phyloP scores from a whole-genome alignment of 345 rosid genomes.

The Noccaea caerulescens region DNA sequence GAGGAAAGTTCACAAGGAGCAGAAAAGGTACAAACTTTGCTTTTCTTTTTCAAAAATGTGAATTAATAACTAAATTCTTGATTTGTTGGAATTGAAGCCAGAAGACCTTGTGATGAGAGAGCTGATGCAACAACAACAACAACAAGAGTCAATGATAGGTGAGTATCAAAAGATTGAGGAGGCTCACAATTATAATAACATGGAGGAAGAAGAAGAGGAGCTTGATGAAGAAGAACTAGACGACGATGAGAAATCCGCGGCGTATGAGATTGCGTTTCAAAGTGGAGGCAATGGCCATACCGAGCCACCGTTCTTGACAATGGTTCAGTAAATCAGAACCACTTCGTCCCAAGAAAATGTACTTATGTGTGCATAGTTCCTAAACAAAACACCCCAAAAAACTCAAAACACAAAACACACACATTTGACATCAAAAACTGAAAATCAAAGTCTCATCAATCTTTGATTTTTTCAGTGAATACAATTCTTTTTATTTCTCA shows the following conservation, averaged over 20 bases:
- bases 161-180: conserved; percentile 55
- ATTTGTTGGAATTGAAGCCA: conserved; percentile 70
- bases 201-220: conserved; percentile 49
- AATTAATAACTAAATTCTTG: conserved; percentile 34
- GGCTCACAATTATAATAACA: conserved; percentile 45
- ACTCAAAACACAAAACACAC: conserved; percentile 42
- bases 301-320: conserved; percentile 60
- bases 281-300: conserved; percentile 58
- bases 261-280: conserved; percentile 62
- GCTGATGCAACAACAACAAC: conserved; percentile 51
- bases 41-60: conserved; percentile 6
- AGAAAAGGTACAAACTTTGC: conserved; percentile 50
- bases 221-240: conserved; percentile 52
- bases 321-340: conserved; percentile 53
- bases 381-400: conserved; percentile 23
- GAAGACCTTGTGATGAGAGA: conserved; percentile 81
- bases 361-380: conserved; percentile 53
- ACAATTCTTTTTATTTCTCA: conserved; percentile 40
- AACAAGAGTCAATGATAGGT: conserved; percentile 49
- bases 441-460: conserved; percentile 23
- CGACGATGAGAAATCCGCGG: conserved; percentile 55
- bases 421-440: conserved; percentile 38
- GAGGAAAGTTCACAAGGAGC: conserved; percentile 42
- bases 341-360: conserved; percentile 35
- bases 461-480: conserved; percentile 35